Evolutionary conservation across 1,284 basidiomycete species (phyloP).

Genomic region (Cutaneotrichosporon dermatis): DNA sequence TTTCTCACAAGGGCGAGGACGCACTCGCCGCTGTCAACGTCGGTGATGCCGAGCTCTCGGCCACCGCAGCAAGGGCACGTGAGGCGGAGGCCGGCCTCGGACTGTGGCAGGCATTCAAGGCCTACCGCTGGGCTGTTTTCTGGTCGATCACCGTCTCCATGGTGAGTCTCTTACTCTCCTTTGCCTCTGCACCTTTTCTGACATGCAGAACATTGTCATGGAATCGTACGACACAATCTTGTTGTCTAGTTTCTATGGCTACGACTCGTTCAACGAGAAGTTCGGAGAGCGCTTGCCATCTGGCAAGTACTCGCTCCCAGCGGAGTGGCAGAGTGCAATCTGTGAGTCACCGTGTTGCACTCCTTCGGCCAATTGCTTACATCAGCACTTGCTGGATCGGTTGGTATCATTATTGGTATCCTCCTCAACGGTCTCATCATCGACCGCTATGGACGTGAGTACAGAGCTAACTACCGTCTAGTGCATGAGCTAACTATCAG

Average conservation of each 20-base stretch:
- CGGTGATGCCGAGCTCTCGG: not conserved
- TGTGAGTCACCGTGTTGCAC: not conserved
- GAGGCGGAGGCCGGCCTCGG: not conserved
- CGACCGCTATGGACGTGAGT: slow-evolving; percentile 19
- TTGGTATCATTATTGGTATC: slow-evolving; percentile 16
- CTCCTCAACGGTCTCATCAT: slow-evolving; percentile 25
- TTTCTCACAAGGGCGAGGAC: not conserved
- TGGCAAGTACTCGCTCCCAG: slow-evolving; percentile 15
- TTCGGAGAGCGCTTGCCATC: not conserved
- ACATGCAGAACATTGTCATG: slow-evolving; percentile 5
- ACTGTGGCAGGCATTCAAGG: slow-evolving; percentile 2
- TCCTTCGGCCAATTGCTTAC: too few relatives aligned
- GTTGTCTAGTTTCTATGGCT: slow-evolving; percentile 22
- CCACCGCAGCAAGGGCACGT: not conserved
- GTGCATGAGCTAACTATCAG: too few relatives aligned
- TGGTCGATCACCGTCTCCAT: not conserved
- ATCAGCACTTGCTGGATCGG: slow-evolving; percentile 17
- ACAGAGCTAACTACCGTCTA: too few relatives aligned
- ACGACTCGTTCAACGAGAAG: not conserved
- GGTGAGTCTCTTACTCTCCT: not conserved
- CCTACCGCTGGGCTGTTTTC: slow-evolving; percentile 3
- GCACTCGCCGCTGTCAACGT: not conserved
- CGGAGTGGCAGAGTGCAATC: slow-evolving; percentile 27
- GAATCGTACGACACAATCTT: slow-evolving; percentile 5
- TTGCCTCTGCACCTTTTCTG: not conserved